Conservation (phyloP, 129 eudicot genomes). For the Artemisia tridentata region DNA sequence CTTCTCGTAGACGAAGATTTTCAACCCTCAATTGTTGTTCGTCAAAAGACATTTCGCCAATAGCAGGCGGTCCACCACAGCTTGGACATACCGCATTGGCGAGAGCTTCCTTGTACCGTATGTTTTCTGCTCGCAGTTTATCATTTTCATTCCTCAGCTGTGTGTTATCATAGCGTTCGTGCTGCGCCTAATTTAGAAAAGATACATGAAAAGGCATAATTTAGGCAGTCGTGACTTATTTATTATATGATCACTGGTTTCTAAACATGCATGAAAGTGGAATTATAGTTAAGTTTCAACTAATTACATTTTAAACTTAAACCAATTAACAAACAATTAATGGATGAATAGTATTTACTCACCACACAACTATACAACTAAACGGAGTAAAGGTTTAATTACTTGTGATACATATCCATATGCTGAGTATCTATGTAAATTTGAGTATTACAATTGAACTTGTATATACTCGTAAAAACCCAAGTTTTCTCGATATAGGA, state of each 20-base stretch:
- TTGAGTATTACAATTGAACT: too few species aligned
- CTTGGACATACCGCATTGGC: constrained; percentile 78
- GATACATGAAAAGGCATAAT: constrained; percentile 8
- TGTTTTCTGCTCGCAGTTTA: constrained; percentile 83
- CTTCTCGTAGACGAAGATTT: constrained; percentile 89
- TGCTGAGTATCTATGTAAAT: too few species aligned
- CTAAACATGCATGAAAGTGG: too few species aligned
- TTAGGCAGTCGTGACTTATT: constrained; percentile 2
- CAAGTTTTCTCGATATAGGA: constrained; percentile 1
- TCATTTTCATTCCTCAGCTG: constrained; percentile 79
- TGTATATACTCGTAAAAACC: not conserved
- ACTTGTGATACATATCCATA: too few species aligned
- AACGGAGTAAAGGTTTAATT: too few species aligned
- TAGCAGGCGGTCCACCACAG: constrained; percentile 90
- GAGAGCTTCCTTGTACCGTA: constrained; percentile 82
- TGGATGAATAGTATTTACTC: too few species aligned
- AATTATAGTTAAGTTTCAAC: not conserved
- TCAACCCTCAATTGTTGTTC: constrained; percentile 92
- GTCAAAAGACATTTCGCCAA: constrained; percentile 95
- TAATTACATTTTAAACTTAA: not conserved
- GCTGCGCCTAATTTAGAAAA: constrained; percentile 62
- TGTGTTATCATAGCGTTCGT: constrained; percentile 83
- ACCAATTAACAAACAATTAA: too few species aligned
- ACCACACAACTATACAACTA: too few species aligned
- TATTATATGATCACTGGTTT: not conserved